Evolutionary conservation across 805 yeast species (phyloP), one percentile per base, ranked within the genome.

Genomic region (Starmerella riodocensis): DNA sequence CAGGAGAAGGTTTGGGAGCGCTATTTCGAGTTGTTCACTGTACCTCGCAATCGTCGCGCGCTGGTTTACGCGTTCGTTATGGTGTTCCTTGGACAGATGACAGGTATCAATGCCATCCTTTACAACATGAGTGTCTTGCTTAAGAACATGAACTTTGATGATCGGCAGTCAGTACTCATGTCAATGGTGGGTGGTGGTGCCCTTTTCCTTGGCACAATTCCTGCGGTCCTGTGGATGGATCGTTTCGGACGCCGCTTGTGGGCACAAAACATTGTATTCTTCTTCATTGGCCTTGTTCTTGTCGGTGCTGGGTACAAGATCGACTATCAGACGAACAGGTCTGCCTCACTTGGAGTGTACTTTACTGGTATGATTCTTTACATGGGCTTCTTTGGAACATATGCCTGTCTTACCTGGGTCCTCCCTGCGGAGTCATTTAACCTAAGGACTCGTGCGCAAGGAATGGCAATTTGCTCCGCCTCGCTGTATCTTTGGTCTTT

Each of bases 131-230:
- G 78, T 34, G 70, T 69, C 3, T 59, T 75, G 52, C 69, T 75
- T 73, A 53, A 50, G 3, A 59, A 63, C 25, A 71, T 75, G 51
- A 79, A 79, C 6, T 75, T 76, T 57, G 45, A 55, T 42, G 57
- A 58, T 17, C 69, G 69, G 51, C 56, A 66, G 37, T 60, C 76
- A 19, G 78, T 74, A 7, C 71, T 73, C 51, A 74, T 75, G 80
- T 74, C 80, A 7, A 65, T 74, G 53, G 81, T 75, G 18, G 79
- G 79, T 37, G 81, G 81, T 51, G 80, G 76, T 27, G 63, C 79
- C 1, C 58, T 74, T 32, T 55, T 75, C 47, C 33, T 76, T 9
- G 82, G 81, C 52, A 70, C 80, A 8, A 74, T 76, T 49, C 81
- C 81, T 19, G 80, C 79, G 12, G 67, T 74, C 39, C 48, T 71